Conservation (phyloP, 345 rosid genomes). For the Salix viminalis region DNA sequence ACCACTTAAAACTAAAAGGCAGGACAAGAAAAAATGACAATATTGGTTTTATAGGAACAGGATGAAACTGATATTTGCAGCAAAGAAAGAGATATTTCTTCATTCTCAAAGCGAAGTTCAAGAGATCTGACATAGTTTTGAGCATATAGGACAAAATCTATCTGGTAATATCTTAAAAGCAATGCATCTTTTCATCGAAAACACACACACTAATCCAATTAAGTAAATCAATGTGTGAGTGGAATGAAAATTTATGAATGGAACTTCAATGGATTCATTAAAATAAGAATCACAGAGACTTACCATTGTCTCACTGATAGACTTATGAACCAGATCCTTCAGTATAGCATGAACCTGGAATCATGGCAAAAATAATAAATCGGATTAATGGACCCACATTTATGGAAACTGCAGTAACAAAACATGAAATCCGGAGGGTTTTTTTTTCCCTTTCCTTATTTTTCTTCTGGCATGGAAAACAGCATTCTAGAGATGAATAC, state of each 20-base stretch:
- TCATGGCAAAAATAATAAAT: background rate
- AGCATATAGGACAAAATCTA: too few species aligned
- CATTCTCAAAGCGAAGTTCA: background rate
- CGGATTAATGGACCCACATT: background rate
- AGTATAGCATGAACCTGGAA: constrained; percentile 73
- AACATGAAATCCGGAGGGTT: background rate
- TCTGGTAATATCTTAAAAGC: too few species aligned
- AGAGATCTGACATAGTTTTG: too few species aligned
- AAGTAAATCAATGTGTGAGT: too few species aligned
- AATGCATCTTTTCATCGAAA: too few species aligned
- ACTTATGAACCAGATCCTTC: constrained; percentile 82
- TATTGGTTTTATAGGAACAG: too few species aligned
- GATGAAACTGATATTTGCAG: background rate
- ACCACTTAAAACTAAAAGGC: background rate
- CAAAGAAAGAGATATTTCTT: background rate
- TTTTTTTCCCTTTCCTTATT: too few species aligned
- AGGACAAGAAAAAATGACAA: background rate
- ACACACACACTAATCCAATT: too few species aligned
- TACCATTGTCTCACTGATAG: constrained; percentile 59
- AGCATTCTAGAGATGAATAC: too few species aligned
- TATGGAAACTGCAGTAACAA: background rate
- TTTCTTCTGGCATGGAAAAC: too few species aligned
- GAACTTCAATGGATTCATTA: background rate
- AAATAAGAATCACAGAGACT: constrained; percentile 23
- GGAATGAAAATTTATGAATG: background rate